Base-by-base conservation (phyloP, 352 stramenopile genomes). In the Peronospora farinosa region DNA sequence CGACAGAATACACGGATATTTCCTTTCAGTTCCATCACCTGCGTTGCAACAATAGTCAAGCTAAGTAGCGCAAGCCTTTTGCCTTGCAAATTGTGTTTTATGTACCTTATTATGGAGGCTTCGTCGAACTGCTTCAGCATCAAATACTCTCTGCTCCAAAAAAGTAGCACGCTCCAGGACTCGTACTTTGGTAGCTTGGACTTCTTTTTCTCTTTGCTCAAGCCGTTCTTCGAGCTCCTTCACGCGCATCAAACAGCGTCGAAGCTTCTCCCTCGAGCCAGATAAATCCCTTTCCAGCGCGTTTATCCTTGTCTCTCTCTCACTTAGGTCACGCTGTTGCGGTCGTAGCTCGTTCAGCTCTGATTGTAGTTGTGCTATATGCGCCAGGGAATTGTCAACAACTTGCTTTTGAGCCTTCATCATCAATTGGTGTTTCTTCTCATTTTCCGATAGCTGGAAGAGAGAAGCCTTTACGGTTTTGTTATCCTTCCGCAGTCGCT, bases 1-100 rank as follows among this genome's bases (percentile, higher is more conserved):
- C 95, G 86, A 33, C 96, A 96, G 65, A 97, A 98, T 0, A 98
- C 94, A 7, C 95, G 83, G 50, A 98, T 98, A 60, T 98, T 98
- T 16, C 95, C 95, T 66, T 96, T 97, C 3, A 98, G 63, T 57
- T 98, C 88, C 85, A 98, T 97, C 3, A 98, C 84, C 79, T 90
- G 50, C 23, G 33, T 13, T 31, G 12, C 16, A 63, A 47, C 7
- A 55, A 17, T 13, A 38, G 13, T 36, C 19, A 19, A 60, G 16
- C 36, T 11, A 40, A 17, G 38, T 42, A 1, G 31, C 19, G 10
- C 6, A 28, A 8, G 2, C 1, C 4, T 7, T 33, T n/a, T 16
- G 8, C 27, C n/a, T 44, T 47, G 31, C 32, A 36, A 15, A 17
- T 0, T 11, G 1, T 33, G 3, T 6, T 2, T 17, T 0, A 17